Base-by-base conservation (phyloP, 768 basidiomycete genomes). In the Leucocoprinus birnbaumii region DNA sequence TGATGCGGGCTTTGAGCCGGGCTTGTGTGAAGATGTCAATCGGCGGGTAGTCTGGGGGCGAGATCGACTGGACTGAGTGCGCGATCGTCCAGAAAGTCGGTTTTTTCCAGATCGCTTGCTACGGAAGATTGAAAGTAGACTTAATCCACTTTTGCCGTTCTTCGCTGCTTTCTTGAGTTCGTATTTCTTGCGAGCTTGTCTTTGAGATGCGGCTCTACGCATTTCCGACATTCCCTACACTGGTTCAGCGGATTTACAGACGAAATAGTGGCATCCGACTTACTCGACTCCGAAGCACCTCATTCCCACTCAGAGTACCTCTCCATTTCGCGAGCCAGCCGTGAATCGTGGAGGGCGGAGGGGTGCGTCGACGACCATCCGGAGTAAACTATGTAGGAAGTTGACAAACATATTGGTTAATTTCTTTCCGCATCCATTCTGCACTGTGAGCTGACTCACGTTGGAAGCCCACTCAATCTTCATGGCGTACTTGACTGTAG, bases 321-420 rank as follows among this genome's bases (percentile, higher is more conserved):
- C 87, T 78, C 80, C 84, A 80, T 68, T 89, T 90, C n/a, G 84
- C 82, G 56, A 89, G 72, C 86, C 87, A 90, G 27, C 88, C 88
- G 60, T 90, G 88, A 67, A 87, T 76, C 10, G 79, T 77, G 5
- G 80, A 84, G 40, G 79, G 78, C 27, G 74, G 76, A 46, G 79
- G 82, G 43, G 70, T 74, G 38, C 73, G 71, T 48, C 76, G 75
- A 50, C 70, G 66, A 42, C 76, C 77, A 64, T 79, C 77, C 18
- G 73, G 58, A 57, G 71, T 67, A 60, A 73, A 76, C 77, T 80
- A n/a, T n/a, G n/a, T n/a, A n/a, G n/a, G n/a, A n/a, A n/a, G n/a
- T n/a, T n/a, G n/a, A n/a, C n/a, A n/a, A n/a, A 53, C 14, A 7
- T 35, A 7, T 35, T 14, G 14, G 34, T 14, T 6, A 19, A 48